phyloP scores from a whole-genome alignment of 2,329 filamentous ascomycete species.

The Cyclaneusma minus region DNA sequence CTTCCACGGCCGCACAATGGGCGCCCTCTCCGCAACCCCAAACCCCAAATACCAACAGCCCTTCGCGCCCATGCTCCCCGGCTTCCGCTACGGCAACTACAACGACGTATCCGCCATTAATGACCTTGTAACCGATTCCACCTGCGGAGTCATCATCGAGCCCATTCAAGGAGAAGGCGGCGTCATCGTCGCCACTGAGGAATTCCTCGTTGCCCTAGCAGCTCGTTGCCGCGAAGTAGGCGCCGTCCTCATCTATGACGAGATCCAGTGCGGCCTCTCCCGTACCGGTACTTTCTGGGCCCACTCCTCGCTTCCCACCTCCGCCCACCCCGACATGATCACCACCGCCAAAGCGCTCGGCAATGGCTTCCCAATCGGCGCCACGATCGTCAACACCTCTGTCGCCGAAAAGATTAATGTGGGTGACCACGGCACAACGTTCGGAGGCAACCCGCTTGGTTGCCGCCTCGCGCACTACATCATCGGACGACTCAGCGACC shows the following conservation, averaged over 20 bases:
- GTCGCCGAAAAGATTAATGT: conserved; percentile 51
- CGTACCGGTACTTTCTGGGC: conserved; percentile 88
- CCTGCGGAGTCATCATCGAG: conserved; percentile 90
- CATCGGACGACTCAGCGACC: conserved; percentile 58
- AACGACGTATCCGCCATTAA: conserved; percentile 66
- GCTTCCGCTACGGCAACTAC: conserved; percentile 73
- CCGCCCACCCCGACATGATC: conserved; percentile 84
- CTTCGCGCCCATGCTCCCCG: conserved; percentile 89
- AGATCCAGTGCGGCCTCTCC: conserved; percentile 88
- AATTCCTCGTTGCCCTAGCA: conserved; percentile 75
- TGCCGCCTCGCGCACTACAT: conserved; percentile 71
- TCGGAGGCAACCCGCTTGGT: conserved; percentile 57
- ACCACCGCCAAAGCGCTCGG: conserved; percentile 93
- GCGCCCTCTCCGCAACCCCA: conserved; percentile 82
- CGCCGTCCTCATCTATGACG: conserved; percentile 83
- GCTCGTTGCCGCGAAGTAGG: conserved; percentile 73
- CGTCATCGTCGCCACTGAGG: conserved; percentile 66
- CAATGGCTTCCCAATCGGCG: conserved; percentile 91
- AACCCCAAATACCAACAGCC: conserved; percentile 97
- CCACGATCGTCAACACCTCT: conserved; percentile 44
- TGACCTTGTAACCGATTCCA: conserved; percentile 64
- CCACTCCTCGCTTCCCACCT: conserved; percentile 55
- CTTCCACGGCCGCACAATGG: conserved; percentile 96
- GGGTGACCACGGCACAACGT: conserved; percentile 62
- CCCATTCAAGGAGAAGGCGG: conserved; percentile 96